Percentiles rank a stretch among this genome's conserved stretches.
phyloP scores from a whole-genome alignment of 2,329 filamentous ascomycete species.

The Penicillium brasilianum region DNA sequence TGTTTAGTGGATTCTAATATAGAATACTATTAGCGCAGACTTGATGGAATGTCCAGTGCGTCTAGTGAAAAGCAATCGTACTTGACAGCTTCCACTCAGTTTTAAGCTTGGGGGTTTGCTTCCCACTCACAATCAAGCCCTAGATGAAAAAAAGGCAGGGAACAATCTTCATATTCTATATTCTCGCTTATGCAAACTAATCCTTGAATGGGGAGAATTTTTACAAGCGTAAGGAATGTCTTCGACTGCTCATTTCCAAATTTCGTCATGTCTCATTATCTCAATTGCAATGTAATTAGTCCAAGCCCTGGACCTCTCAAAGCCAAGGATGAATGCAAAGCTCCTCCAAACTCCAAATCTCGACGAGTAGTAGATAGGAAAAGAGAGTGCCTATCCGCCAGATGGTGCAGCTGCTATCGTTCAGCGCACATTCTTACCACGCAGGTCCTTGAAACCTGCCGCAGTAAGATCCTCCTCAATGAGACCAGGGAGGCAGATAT shows the following conservation, averaged over 20 bases:
- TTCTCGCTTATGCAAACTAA: background rate
- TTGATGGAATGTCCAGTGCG: background rate
- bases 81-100: background rate
- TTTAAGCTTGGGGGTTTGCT: too few species aligned
- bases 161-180: background rate
- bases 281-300: background rate
- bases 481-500: constrained; percentile 12
- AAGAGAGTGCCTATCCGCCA: background rate
- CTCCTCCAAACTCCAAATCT: background rate
- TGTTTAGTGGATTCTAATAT: background rate
- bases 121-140: background rate
- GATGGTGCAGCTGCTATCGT: background rate
- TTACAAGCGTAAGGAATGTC: background rate
- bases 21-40: background rate
- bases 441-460: constrained; percentile 11
- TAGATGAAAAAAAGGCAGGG: background rate
- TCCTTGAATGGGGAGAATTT: background rate
- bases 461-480: constrained; percentile 14
- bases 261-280: background rate
- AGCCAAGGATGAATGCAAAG: background rate
- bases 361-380: background rate
- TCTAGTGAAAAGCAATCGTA: background rate
- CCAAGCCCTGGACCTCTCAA: background rate
- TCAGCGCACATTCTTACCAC: constrained; percentile 12
- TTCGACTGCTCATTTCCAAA: background rate